Percentiles rank a stretch among this genome's conserved stretches.
Conservation (phyloP, 1,284 basidiomycete genomes). For the Puccinia hordei region DNA sequence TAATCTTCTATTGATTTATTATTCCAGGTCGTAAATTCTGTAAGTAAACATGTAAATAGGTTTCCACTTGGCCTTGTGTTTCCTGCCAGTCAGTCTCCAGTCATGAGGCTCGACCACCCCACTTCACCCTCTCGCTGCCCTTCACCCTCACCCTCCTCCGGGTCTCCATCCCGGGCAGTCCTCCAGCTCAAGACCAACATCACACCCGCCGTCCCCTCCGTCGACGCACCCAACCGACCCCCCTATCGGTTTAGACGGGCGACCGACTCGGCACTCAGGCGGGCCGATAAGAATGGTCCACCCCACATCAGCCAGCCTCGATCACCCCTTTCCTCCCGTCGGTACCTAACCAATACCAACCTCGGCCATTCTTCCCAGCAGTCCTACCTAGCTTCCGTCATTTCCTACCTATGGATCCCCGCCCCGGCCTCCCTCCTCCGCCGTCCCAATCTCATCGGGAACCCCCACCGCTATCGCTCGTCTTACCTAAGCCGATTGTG, state of each 20-base stretch:
- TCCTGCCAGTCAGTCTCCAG: too few species aligned
- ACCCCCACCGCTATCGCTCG: not conserved
- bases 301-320: not conserved
- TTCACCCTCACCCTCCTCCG: not conserved
- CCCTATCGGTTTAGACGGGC: constrained; percentile 18
- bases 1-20: too few species aligned
- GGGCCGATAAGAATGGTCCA: not conserved
- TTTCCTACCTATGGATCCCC: constrained; percentile 4
- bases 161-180: not conserved
- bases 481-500: not conserved
- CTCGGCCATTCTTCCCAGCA: not conserved
- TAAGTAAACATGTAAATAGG: too few species aligned
- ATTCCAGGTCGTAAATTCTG: too few species aligned
- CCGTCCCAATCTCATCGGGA: not conserved
- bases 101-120: not conserved
- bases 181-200: not conserved
- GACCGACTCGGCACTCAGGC: constrained; percentile 13
- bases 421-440: not conserved
- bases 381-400: not conserved
- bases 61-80: too few species aligned
- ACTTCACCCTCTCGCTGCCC: not conserved
- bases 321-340: not conserved
- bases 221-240: not conserved
- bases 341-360: constrained; percentile 3
- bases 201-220: not conserved